Evolutionary conservation across 2,329 filamentous ascomycete genomes (phyloP).

Genomic region (Scedosporium minutisporum): DNA sequence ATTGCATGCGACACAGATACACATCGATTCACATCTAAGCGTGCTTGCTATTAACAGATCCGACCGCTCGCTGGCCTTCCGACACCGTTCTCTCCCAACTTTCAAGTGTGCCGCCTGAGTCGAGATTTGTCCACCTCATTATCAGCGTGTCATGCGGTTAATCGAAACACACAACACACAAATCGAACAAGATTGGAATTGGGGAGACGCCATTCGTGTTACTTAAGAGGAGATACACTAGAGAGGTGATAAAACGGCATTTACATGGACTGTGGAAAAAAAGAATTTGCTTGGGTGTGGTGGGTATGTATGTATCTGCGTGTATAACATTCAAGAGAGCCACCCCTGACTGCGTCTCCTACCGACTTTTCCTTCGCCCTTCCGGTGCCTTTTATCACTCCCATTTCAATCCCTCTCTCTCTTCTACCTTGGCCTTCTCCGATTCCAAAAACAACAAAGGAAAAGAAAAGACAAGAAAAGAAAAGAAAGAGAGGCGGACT

Average conservation of each 20-base stretch:
- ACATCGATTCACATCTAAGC: too few relatives aligned
- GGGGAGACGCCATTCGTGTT: too few relatives aligned
- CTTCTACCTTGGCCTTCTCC: neutral
- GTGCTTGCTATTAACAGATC: too few relatives aligned
- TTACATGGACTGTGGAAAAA: neutral
- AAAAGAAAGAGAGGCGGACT: neutral
- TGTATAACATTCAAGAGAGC: constrained; percentile 1
- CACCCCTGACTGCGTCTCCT: neutral
- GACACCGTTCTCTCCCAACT: neutral
- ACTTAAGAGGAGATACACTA: too few relatives aligned
- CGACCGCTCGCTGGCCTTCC: neutral
- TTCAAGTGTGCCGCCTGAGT: neutral
- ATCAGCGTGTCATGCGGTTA: too few relatives aligned
- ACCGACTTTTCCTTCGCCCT: neutral
- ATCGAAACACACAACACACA: too few relatives aligned
- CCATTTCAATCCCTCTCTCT: neutral
- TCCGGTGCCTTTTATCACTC: neutral
- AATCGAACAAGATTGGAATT: too few relatives aligned
- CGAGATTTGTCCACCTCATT: too few relatives aligned
- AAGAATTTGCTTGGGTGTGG: neutral
- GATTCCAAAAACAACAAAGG: neutral
- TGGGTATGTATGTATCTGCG: constrained; percentile 1
- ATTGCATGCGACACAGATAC: too few relatives aligned
- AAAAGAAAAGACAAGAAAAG: neutral
- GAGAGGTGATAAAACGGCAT: too few relatives aligned